These are phyloP conservation scores for Mycena galericulata DNA, from an alignment of 768 basidiomycete species.

Conservation along the genomic window DNA sequence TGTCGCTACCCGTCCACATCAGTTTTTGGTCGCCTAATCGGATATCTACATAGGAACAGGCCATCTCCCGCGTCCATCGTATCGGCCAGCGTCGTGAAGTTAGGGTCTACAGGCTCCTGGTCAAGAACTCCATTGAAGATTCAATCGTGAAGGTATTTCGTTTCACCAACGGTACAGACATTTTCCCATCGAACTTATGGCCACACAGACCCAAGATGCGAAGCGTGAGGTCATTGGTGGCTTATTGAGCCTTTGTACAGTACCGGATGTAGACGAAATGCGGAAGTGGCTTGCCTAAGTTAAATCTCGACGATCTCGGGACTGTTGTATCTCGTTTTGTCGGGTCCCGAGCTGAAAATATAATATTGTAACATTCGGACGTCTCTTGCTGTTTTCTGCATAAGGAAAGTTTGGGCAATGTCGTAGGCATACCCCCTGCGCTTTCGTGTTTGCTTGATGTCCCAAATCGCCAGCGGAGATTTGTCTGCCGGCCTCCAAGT, in stretches of 20 bases:
- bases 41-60: conserved; percentile 8
- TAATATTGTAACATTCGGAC: too few species aligned
- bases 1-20: neutral
- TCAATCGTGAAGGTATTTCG: conserved; percentile 16
- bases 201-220: conserved; percentile 2
- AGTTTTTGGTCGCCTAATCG: neutral
- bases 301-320: too few species aligned
- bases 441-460: too few species aligned
- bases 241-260: conserved; percentile 11
- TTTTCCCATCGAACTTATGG: neutral
- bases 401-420: too few species aligned
- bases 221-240: conserved; percentile 16
- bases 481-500: too few species aligned
- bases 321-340: too few species aligned
- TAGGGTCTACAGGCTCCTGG: neutral
- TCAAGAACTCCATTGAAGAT: conserved; percentile 9
- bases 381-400: too few species aligned
- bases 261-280: conserved; percentile 18
- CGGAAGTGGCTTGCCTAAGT: conserved; percentile 14
- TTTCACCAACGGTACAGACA: neutral
- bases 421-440: too few species aligned
- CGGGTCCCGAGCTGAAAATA: too few species aligned
- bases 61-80: conserved; percentile 21
- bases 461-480: too few species aligned
- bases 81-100: conserved; percentile 21